A percentile compares a stretch with the other conserved stretches of the same genome.
Conservation (phyloP, 257 asterid genomes). For the Nicotiana tomentosiformis region DNA sequence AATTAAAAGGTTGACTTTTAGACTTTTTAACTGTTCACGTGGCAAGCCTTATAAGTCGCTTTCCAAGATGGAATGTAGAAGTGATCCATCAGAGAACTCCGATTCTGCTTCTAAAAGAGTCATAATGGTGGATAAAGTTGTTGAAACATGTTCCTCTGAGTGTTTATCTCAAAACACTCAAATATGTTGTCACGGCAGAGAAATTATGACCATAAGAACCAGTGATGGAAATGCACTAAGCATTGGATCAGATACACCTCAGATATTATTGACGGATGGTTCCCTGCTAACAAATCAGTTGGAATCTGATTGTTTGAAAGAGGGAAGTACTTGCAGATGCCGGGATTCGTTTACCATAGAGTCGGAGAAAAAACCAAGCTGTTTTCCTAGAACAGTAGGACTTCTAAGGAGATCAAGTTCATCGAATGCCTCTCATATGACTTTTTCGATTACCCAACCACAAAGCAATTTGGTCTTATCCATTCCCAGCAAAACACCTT, state of each 20-base stretch:
- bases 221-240: constrained; percentile 57
- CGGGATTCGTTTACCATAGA: constrained; percentile 20
- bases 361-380: constrained; percentile 30
- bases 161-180: constrained; percentile 44
- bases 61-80: constrained; percentile 35
- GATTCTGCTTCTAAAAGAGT: constrained; percentile 29
- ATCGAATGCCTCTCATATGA: constrained; percentile 9
- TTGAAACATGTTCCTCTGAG: constrained; percentile 53
- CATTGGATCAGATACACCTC: constrained; percentile 30
- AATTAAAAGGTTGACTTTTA: constrained; percentile 38
- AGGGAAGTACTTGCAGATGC: constrained; percentile 17
- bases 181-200: constrained; percentile 47
- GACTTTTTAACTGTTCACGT: constrained; percentile 62
- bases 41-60: constrained; percentile 39
- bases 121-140: constrained; percentile 36
- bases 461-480: constrained; percentile 17
- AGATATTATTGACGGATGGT: constrained; percentile 14
- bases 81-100: constrained; percentile 40
- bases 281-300: constrained; percentile 9
- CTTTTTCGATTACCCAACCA: constrained; percentile 6
- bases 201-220: constrained; percentile 41
- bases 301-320: constrained; percentile 19
- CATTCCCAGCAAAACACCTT: constrained; percentile 18
- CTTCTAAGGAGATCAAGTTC: constrained; percentile 15
- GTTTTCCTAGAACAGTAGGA: constrained; percentile 26